Conservation (phyloP, 2,329 filamentous ascomycete genomes). For the Beauveria sp. region DNA sequence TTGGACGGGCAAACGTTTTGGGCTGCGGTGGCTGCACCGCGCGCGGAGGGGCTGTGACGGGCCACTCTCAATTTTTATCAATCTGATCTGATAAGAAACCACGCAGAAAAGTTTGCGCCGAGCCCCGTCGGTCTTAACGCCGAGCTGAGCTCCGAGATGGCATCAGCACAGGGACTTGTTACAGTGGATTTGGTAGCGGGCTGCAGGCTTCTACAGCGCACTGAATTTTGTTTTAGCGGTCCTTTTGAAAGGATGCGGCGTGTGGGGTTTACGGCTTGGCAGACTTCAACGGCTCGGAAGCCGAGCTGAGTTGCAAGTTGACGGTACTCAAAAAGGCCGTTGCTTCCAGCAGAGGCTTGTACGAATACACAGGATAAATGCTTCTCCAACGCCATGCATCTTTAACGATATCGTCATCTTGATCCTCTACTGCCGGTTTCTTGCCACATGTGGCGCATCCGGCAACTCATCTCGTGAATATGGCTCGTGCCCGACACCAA, state of each 20-base stretch:
- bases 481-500: neutral
- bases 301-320: neutral
- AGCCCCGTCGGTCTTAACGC: constrained; percentile 9
- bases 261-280: neutral
- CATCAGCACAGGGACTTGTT: constrained; percentile 4
- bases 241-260: neutral
- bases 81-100: constrained; percentile 32
- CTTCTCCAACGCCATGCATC: neutral
- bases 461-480: neutral
- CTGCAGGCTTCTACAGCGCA: neutral
- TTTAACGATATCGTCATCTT: neutral
- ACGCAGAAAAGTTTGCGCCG: constrained; percentile 20
- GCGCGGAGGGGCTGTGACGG: constrained; percentile 20
- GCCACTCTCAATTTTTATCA: constrained; percentile 26
- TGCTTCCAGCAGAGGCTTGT: neutral
- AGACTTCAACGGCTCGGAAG: constrained; percentile 3
- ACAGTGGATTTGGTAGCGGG: neutral
- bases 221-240: neutral
- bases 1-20: constrained; percentile 1
- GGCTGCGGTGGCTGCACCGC: neutral
- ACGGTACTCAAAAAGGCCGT: neutral
- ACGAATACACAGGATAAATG: no score
- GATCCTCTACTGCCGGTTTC: neutral
- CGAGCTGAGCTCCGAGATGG: constrained; percentile 12
- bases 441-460: neutral